Conservation (phyloP, 1,284 basidiomycete species). For the Gymnopus androsaceus region DNA sequence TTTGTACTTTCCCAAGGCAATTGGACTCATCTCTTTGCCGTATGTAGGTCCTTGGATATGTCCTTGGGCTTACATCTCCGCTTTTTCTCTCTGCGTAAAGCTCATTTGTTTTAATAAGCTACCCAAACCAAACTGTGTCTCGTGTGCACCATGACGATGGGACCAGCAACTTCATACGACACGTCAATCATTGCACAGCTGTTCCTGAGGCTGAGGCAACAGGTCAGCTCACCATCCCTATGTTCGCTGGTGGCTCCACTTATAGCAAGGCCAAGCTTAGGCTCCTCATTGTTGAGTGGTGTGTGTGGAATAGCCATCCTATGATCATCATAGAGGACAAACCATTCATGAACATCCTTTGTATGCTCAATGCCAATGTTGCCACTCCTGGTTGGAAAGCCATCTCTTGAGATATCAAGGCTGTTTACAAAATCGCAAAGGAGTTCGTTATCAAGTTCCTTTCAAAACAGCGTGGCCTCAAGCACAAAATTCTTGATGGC, state of each 20-base stretch:
- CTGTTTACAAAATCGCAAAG: background rate
- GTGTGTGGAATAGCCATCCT: background rate
- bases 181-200: background rate
- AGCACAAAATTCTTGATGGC: constrained; percentile 1
- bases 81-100: too few species aligned
- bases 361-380: background rate
- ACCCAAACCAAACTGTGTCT: background rate
- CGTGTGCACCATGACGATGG: background rate
- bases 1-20: too few species aligned
- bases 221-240: background rate
- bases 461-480: background rate
- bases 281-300: constrained; percentile 3
- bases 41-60: too few species aligned
- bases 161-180: background rate
- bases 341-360: background rate
- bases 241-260: background rate
- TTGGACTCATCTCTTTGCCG: too few species aligned
- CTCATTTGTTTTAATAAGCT: too few species aligned
- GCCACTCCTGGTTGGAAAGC: background rate
- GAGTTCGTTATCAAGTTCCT: background rate
- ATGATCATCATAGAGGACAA: background rate
- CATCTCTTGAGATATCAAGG: background rate
- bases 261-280: background rate
- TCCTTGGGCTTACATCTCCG: too few species aligned
- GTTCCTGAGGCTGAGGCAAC: background rate